Percentiles rank a stretch among this genome's conserved stretches.
Evolutionary conservation across 768 basidiomycete species (phyloP).

Genomic region (Lactifluus pinguis): DNA sequence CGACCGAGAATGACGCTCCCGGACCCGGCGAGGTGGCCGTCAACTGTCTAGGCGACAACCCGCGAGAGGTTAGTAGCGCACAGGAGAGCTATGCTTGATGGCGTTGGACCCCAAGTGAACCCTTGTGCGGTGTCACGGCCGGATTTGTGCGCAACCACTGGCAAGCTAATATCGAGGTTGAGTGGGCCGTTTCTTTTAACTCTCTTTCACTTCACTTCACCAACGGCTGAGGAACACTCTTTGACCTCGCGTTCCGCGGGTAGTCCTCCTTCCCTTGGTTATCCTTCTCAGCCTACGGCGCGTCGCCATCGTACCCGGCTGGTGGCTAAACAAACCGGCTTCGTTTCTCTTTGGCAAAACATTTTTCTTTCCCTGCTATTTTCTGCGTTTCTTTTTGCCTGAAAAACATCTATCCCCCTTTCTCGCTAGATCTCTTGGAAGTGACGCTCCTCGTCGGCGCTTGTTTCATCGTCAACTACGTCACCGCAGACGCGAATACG

Average conservation of each 20-base stretch:
- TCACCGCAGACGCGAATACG: constrained; percentile 69
- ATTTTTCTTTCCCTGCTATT: too few relatives aligned
- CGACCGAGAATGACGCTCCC: constrained; percentile 46
- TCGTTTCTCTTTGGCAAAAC: constrained; percentile 54
- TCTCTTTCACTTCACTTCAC: neutral
- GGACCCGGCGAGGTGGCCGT: neutral
- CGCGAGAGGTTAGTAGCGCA: constrained; percentile 18
- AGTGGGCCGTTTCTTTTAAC: constrained; percentile 32
- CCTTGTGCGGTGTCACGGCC: constrained; percentile 60
- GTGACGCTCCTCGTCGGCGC: constrained; percentile 55
- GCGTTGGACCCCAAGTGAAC: constrained; percentile 48
- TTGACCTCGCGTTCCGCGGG: constrained; percentile 24
- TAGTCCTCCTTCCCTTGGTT: constrained; percentile 69
- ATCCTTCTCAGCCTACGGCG: constrained; percentile 65
- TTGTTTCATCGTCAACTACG: constrained; percentile 72
- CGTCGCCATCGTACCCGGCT: constrained; percentile 50
- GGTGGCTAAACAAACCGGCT: constrained; percentile 57
- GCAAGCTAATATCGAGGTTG: constrained; percentile 37
- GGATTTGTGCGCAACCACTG: constrained; percentile 44
- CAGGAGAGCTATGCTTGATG: constrained; percentile 33
- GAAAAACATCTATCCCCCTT: too few relatives aligned
- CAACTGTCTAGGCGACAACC: constrained; percentile 23
- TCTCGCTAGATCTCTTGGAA: constrained; percentile 53
- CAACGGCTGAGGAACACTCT: neutral
- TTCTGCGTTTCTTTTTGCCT: too few relatives aligned